These are phyloP conservation scores for Cryphonectria naterciae DNA, from an alignment of 2,329 filamentous ascomycete species.

Conservation along the genomic window DNA sequence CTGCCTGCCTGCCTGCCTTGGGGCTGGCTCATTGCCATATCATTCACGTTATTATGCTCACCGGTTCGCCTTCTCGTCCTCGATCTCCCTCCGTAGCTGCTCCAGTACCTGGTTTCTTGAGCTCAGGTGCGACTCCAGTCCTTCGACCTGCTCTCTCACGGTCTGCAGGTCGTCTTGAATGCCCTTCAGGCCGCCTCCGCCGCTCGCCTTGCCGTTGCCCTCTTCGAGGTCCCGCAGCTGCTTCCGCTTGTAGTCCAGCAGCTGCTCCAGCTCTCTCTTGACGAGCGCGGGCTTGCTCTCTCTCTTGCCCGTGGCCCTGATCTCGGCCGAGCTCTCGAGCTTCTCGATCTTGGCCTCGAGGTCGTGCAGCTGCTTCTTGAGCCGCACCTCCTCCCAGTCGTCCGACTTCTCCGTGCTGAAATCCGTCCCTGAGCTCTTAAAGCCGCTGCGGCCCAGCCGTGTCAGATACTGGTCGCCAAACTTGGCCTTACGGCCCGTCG, in stretches of 20 bases:
- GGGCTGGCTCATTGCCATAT: too few relatives aligned
- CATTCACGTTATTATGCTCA: slow-evolving; percentile 32
- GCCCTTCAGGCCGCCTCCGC: slow-evolving; percentile 73
- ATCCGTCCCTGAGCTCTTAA: slow-evolving; percentile 85
- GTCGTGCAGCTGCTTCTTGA: slow-evolving; percentile 90
- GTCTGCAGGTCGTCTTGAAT: slow-evolving; percentile 85
- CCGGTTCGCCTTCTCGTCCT: slow-evolving; percentile 74
- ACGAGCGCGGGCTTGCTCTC: slow-evolving; percentile 87
- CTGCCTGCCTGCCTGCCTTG: neutral
- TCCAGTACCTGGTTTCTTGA: slow-evolving; percentile 76
- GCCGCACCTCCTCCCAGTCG: slow-evolving; percentile 95
- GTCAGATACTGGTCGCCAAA: slow-evolving; percentile 97
- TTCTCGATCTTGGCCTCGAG: slow-evolving; percentile 85
- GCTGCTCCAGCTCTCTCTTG: slow-evolving; percentile 89
- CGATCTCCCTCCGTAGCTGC: slow-evolving; percentile 79
- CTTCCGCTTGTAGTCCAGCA: slow-evolving; percentile 92
- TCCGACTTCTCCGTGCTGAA: slow-evolving; percentile 84
- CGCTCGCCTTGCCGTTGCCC: slow-evolving; percentile 69
- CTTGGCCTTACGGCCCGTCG: slow-evolving; percentile 89
- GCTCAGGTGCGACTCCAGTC: slow-evolving; percentile 80
- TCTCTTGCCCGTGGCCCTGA: slow-evolving; percentile 65
- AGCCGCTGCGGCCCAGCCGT: slow-evolving; percentile 80
- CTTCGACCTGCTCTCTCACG: slow-evolving; percentile 93
- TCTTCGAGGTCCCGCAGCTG: slow-evolving; percentile 76
- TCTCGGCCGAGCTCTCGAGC: slow-evolving; percentile 74